Base-by-base conservation (phyloP, 2,329 filamentous ascomycete genomes). In the Aspergillus candidus region DNA sequence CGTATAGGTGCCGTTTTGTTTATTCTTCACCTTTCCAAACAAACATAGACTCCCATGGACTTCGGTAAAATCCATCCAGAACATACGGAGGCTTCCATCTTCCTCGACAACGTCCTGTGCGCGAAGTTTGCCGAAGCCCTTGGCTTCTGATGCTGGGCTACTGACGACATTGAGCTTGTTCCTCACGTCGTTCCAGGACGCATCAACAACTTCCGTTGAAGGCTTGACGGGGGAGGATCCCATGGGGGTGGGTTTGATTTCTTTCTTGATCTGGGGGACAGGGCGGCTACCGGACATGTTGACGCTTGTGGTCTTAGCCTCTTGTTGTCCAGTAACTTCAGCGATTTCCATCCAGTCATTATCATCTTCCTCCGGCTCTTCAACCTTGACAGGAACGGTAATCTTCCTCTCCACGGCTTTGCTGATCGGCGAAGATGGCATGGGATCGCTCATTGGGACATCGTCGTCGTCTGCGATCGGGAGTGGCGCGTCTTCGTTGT, bases 41-140 rank as follows among this genome's bases (percentile, higher is more conserved):
- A 98, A 77, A 64, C 89, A 97, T 8, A 98, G 73, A 55, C 83
- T 93, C 47, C 91, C 91, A 58, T 90, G 89, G 62, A 95, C 74
- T 62, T 98, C 93, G 1, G 85, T 88, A 60, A 95, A 98, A 67
- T 98, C 93, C 6, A 87, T 85, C 93, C 93, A 98, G 72, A 96
- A 98, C 72, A 98, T 88, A 54, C 84, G 84, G 27, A 98, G 74
- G 55, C 86, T 94, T 31, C 91, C 93, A 59, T 98, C 90, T 50
- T 87, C 82, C 64, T 97, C 91, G n/a, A 94, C 71, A n/a, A 87
- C 89, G 66, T 94, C 85, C 50, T 85, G 80, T 46, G 87, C 77
- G 51, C 84, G 82, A 38, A 96, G 77, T 68, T 97, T 98, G 33
- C 89, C 89, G 52, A 87, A 79, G 7, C 72, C 75, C 15, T 60